Evolutionary conservation across 768 basidiomycete species (phyloP), one percentile per base, ranked within the genome.

Genomic region (Galerina sulciceps): DNA sequence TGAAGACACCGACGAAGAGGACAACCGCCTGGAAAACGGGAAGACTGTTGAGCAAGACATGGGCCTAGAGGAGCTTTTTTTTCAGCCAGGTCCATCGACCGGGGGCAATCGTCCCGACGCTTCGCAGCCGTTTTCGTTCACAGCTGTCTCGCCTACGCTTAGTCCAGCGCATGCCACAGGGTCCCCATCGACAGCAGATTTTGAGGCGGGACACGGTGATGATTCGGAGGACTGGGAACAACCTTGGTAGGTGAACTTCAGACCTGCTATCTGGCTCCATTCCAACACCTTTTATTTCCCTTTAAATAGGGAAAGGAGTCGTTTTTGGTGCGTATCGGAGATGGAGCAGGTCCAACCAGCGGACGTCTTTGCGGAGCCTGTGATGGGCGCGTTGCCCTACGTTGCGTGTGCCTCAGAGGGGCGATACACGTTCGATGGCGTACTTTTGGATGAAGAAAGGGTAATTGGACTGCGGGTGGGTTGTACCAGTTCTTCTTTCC

Each of bases 391-490:
- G 6, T 43, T 79, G 45, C 71, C 71, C 2, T 78, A 71, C 53
- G 65, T 71, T 2, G 61, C 53, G 4, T 67, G 59, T 50, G 47
- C 62, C 3, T 56, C 65, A 1, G 53, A 48, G 10, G 34, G 50
- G 10, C 9, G 20, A 14, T 66, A 63, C 26, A 22, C 41, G 0
- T 79, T 68, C 55, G 65, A 72, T 46, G 76, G 75, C 4, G 66
- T 78, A 15, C 59, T 80, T 40, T 67, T 79, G 66, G 79, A 79
- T 38, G 79, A 80, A 60, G 75, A 79, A 57, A 70, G 77, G 64
- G 62, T 80, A 4, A 50, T 80, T 37, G 77, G 76, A 8, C 57
- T 77, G 18, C 61, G 59, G 54, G 77, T 78, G 57, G 23, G 75
- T 70, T n/a, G 42, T 55, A n/a, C n/a, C 6, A 48, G 15, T 35